These are phyloP conservation scores for Trichophyton schoenleinii DNA, from an alignment of 2,329 filamentous ascomycete species.

Conservation along the genomic window DNA sequence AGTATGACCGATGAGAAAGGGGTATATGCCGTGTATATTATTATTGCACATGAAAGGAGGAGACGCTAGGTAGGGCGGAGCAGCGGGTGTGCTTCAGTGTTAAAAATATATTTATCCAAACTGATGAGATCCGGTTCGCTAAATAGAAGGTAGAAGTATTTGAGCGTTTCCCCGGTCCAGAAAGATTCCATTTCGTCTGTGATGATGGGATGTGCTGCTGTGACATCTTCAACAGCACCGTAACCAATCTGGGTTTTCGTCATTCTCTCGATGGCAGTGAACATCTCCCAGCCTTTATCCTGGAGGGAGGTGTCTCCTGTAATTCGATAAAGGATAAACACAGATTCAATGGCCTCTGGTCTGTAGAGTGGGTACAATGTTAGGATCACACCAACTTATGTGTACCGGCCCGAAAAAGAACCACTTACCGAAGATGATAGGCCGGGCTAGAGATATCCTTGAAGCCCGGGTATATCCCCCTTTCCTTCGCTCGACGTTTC, in stretches of 20 bases:
- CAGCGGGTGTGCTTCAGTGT: conserved; percentile 44
- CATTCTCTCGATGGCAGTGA: conserved; percentile 53
- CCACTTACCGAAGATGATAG: conserved; percentile 13
- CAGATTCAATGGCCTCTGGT: conserved; percentile 75
- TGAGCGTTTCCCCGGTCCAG: conserved; percentile 81
- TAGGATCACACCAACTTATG: conserved; percentile 37
- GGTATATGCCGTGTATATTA: not conserved
- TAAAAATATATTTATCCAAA: conserved; percentile 56
- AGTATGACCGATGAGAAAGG: not conserved
- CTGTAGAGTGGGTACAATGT: conserved; percentile 52
- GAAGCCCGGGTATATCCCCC: conserved; percentile 12
- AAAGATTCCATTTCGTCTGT: conserved; percentile 70
- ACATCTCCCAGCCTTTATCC: conserved; percentile 82
- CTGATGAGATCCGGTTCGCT: conserved; percentile 52
- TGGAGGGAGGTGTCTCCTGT: conserved; percentile 64
- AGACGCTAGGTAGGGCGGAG: conserved; percentile 17
- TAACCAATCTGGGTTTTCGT: conserved; percentile 57
- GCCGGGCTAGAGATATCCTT: conserved; percentile 4
- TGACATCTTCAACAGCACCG: conserved; percentile 35
- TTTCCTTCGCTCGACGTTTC: conserved; percentile 4
- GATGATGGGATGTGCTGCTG: conserved; percentile 3
- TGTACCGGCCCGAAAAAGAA: not conserved
- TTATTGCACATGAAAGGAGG: not conserved
- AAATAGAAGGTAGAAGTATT: conserved; percentile 82
- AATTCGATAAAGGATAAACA: conserved; percentile 85